A percentile compares a stretch with the other conserved stretches of the same genome.
These are phyloP conservation scores for Plasmodium knowlesi DNA, from an alignment of 169 alveolate species.

Conservation along the genomic window DNA sequence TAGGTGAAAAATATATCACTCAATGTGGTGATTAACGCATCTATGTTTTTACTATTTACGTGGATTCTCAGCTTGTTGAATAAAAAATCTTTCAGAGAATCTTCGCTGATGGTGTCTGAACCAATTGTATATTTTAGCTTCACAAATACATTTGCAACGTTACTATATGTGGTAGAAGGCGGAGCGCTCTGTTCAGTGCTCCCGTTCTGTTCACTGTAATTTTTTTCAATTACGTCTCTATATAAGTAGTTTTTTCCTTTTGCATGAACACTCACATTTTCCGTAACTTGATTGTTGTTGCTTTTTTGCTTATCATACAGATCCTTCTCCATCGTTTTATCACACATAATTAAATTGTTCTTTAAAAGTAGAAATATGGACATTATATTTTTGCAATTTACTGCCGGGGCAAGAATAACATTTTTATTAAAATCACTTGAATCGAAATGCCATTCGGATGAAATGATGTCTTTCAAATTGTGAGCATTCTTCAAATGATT, in stretches of 20 bases:
- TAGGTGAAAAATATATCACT: constrained; percentile 64
- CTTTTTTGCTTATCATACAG: constrained; percentile 33
- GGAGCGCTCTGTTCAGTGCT: background rate
- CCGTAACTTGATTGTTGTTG: background rate
- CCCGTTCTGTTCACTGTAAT: constrained; percentile 24
- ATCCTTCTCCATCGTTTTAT: constrained; percentile 50
- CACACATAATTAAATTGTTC: constrained; percentile 22
- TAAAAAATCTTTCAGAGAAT: constrained; percentile 69
- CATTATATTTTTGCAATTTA: constrained; percentile 50
- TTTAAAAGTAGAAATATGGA: constrained; percentile 56
- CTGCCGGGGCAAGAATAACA: background rate
- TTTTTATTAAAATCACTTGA: constrained; percentile 30
- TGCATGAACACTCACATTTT: background rate
- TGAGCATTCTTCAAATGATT: constrained; percentile 56
- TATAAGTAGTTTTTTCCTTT: constrained; percentile 42
- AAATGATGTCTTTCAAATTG: constrained; percentile 2
- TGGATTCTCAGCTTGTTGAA: constrained; percentile 28
- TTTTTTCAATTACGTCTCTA: constrained; percentile 70
- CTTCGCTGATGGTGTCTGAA: constrained; percentile 22
- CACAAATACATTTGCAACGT: constrained; percentile 51
- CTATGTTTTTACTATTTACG: constrained; percentile 18
- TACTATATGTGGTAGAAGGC: background rate
- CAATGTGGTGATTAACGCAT: constrained; percentile 44
- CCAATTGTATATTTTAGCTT: constrained; percentile 71
- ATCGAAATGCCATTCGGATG: background rate